Percentiles rank a stretch among this genome's conserved stretches.
Evolutionary conservation across 345 rosid genomes (phyloP).

Genomic region (Syzygium jambos): DNA sequence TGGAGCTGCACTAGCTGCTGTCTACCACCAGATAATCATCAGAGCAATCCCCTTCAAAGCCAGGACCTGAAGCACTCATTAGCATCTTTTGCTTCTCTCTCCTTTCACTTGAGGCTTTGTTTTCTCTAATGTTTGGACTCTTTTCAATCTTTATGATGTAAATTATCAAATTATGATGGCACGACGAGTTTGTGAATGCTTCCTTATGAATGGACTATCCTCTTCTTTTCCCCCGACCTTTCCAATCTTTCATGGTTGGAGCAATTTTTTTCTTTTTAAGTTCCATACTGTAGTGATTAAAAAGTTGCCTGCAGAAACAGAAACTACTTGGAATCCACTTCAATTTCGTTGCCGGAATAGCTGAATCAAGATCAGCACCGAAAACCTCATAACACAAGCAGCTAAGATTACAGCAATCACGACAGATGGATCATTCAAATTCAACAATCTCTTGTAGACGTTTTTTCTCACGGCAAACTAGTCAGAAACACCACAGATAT

Average conservation of each 20-base stretch:
- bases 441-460: background rate
- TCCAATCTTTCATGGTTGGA: background rate
- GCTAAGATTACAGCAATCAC: background rate
- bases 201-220: background rate
- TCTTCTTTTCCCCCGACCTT: background rate
- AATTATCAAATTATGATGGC: background rate
- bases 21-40: conserved; percentile 62
- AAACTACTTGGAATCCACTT: background rate
- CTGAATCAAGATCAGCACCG: no score
- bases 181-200: background rate
- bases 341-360: no score
- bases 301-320: background rate
- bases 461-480: background rate
- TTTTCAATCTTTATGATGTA: background rate
- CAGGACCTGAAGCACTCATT: conserved; percentile 21
- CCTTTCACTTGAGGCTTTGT: background rate
- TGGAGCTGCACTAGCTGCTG: conserved; percentile 72
- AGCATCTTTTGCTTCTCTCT: background rate
- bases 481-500: background rate
- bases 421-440: background rate
- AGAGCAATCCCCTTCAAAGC: conserved; percentile 68
- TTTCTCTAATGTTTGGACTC: background rate
- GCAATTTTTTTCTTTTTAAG: background rate
- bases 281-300: background rate
- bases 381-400: background rate